A percentile compares a stretch with the other conserved stretches of the same genome.
phyloP scores from a whole-genome alignment of 2,329 filamentous ascomycete genomes.

The Penicillium sclerotiorum region DNA sequence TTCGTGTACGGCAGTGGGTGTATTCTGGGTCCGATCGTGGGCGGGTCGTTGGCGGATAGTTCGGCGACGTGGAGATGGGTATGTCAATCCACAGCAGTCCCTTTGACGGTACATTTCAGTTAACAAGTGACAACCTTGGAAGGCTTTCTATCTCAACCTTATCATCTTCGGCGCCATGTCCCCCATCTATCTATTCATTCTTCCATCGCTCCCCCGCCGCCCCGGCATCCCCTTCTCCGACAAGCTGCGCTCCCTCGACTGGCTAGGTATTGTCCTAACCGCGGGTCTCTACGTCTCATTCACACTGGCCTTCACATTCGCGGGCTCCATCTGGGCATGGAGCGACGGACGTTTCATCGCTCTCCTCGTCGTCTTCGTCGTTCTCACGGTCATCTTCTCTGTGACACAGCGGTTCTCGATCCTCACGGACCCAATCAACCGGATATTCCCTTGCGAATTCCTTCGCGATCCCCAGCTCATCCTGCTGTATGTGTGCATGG shows the following conservation, averaged over 20 bases:
- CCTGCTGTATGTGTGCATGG: slow-evolving; percentile 48
- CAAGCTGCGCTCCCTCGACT: slow-evolving; percentile 36
- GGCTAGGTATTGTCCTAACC: slow-evolving; percentile 36
- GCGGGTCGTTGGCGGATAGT: slow-evolving; percentile 36
- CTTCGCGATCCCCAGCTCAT: slow-evolving; percentile 41
- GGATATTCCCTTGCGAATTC: slow-evolving; percentile 56
- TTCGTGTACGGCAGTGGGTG: no score
- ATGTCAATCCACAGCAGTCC: background rate
- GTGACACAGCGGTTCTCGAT: slow-evolving; percentile 50
- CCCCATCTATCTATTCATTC: slow-evolving; percentile 48
- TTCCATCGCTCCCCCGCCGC: slow-evolving; percentile 33
- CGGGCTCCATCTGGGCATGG: slow-evolving; percentile 44
- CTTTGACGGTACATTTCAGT: no score
- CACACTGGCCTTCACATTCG: slow-evolving; percentile 31
- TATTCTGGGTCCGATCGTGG: slow-evolving; percentile 39
- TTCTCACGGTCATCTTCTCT: slow-evolving; percentile 44
- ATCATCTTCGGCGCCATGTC: slow-evolving; percentile 45
- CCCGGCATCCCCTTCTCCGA: slow-evolving; percentile 16
- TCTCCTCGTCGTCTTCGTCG: slow-evolving; percentile 46
- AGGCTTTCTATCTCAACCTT: slow-evolving; percentile 59
- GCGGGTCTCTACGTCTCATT: slow-evolving; percentile 9
- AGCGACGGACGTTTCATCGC: slow-evolving; percentile 42
- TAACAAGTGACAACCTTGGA: background rate
- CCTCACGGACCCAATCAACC: slow-evolving; percentile 46
- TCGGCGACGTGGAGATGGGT: slow-evolving; percentile 33